phyloP scores from a whole-genome alignment of 257 asterid genomes.

The Solanum rostratum region DNA sequence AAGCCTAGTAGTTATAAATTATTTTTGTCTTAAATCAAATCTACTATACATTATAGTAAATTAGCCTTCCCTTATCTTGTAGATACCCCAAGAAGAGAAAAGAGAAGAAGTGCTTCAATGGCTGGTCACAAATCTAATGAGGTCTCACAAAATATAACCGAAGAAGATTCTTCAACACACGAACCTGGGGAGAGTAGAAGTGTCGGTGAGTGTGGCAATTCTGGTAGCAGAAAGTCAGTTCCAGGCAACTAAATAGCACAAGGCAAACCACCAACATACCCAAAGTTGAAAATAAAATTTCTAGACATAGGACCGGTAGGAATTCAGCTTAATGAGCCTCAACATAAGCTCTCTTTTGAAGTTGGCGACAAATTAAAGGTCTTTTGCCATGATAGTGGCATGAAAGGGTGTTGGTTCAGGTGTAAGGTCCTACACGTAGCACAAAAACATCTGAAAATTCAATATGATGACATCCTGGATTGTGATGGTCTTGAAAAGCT shows the following conservation, averaged over 20 bases:
- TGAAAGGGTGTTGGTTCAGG: constrained; percentile 27
- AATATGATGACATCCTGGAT: constrained; percentile 1
- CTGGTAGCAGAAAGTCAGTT: background rate
- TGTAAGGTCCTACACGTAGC: constrained; percentile 31
- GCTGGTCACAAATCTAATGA: background rate
- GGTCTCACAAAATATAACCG: background rate
- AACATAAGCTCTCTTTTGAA: background rate
- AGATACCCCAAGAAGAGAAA: background rate
- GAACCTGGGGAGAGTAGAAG: background rate
- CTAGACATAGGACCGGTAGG: background rate
- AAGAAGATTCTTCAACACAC: background rate
- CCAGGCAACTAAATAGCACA: background rate
- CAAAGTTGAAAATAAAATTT: background rate
- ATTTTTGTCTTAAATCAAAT: too few relatives aligned
- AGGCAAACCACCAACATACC: constrained; percentile 3
- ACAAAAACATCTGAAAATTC: constrained; percentile 22
- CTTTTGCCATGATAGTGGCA: constrained; percentile 33
- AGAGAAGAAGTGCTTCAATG: background rate
- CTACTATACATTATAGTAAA: background rate
- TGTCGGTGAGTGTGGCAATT: background rate
- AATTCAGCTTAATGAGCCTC: constrained; percentile 1
- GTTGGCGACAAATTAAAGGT: too few relatives aligned
- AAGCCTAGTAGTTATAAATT: too few relatives aligned
- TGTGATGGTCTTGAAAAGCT: background rate
- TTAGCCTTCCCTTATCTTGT: background rate